A percentile compares a stretch with the other conserved stretches of the same genome.
phyloP scores from a whole-genome alignment of 768 basidiomycete species.

The Dacryopinax spathularia region DNA sequence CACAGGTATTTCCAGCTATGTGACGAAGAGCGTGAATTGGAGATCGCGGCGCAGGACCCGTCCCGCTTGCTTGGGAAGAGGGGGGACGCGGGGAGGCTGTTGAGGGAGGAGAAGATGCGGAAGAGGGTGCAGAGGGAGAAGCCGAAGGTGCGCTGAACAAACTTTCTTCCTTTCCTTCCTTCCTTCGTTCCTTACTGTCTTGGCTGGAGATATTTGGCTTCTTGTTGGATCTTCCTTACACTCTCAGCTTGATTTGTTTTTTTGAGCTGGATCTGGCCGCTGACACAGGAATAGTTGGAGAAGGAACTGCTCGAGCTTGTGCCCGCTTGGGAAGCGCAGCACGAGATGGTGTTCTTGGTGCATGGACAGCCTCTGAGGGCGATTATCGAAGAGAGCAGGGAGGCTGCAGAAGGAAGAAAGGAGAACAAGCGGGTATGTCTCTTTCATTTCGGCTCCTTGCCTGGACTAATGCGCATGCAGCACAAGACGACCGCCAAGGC shows the following conservation, averaged over 20 bases:
- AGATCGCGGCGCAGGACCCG: conserved; percentile 63
- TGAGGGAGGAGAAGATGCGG: conserved; percentile 94
- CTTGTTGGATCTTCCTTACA: not conserved
- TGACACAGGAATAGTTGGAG: conserved; percentile 47
- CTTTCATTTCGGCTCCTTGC: not conserved
- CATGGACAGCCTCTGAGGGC: conserved; percentile 71
- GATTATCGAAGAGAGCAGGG: conserved; percentile 56
- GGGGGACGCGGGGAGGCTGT: conserved; percentile 61
- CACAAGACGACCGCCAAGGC: not conserved
- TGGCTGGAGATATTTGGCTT: not conserved
- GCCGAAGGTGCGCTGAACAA: conserved; percentile 53
- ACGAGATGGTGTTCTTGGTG: conserved; percentile 63
- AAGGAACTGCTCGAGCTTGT: conserved; percentile 66
- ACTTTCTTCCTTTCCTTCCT: not conserved
- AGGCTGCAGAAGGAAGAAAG: conserved; percentile 46
- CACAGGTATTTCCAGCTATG: conserved; percentile 86
- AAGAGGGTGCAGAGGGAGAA: conserved; percentile 88
- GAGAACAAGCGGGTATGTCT: conserved; percentile 50
- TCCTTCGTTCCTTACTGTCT: not conserved
- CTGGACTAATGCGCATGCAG: not conserved
- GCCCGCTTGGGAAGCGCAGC: conserved; percentile 72
- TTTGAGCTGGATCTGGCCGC: too few relatives aligned
- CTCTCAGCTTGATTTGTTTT: too few relatives aligned
- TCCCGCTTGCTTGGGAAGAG: conserved; percentile 65
- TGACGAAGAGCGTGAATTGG: conserved; percentile 77